phyloP scores from a whole-genome alignment of 2,329 filamentous ascomycete species.

The Trichoderma asperellum region DNA sequence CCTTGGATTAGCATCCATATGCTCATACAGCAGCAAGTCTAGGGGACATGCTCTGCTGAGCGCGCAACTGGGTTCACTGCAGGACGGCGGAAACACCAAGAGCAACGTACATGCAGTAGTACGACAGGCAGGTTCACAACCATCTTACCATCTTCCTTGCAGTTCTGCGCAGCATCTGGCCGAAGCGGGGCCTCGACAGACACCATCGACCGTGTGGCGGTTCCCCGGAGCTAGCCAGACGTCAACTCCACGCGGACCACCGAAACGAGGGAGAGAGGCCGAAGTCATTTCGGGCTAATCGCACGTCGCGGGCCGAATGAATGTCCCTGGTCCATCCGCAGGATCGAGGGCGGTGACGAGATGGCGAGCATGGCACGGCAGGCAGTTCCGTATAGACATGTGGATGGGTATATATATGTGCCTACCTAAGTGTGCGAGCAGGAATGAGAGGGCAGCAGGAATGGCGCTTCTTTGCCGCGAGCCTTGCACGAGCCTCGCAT shows the following conservation, averaged over 20 bases:
- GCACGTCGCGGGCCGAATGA: constrained; percentile 19
- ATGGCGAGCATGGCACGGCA: neutral
- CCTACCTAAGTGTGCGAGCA: no score
- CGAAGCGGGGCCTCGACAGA: neutral
- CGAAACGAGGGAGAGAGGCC: constrained; percentile 17
- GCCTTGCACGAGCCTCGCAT: neutral
- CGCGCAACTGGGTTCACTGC: neutral
- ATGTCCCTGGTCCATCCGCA: constrained; percentile 11
- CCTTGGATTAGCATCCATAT: neutral
- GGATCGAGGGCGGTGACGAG: neutral
- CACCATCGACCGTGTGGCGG: neutral
- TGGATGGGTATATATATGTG: no score
- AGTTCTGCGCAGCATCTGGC: neutral
- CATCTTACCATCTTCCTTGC: neutral
- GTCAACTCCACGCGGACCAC: constrained; percentile 17
- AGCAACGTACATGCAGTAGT: neutral
- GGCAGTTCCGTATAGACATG: no score
- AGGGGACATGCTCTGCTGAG: no score
- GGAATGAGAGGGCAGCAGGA: neutral
- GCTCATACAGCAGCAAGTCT: no score
- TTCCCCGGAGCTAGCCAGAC: constrained; percentile 1
- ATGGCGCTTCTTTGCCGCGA: no score
- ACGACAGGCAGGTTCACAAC: no score
- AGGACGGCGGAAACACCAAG: neutral
- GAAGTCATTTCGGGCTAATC: constrained; percentile 10